Conservation (phyloP, 306 rosid species). For the Senna tora region DNA sequence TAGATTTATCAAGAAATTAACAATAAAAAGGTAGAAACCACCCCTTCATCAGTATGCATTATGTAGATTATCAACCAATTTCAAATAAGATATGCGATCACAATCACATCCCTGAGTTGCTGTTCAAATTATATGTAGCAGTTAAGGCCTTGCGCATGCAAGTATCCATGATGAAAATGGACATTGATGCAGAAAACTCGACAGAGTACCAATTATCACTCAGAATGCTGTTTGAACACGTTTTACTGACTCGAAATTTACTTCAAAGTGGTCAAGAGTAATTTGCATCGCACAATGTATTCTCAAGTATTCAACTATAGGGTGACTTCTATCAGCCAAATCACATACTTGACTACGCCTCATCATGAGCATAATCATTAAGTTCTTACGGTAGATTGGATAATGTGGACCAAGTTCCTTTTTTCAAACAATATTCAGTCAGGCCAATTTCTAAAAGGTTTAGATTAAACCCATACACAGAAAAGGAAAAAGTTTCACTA, state of each 20-base stretch:
- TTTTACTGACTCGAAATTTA: neutral
- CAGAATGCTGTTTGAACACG: neutral
- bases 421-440: neutral
- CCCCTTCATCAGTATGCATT: constrained; percentile 13
- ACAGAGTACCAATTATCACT: neutral
- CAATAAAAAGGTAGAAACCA: constrained; percentile 18
- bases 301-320: constrained; percentile 1
- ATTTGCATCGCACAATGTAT: neutral
- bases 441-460: neutral
- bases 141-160: constrained; percentile 1
- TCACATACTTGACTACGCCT: neutral
- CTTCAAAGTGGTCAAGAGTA: constrained; percentile 2
- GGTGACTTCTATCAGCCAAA: constrained; percentile 3
- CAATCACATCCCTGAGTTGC: constrained; percentile 14
- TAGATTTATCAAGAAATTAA: constrained; percentile 23
- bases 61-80: constrained; percentile 18
- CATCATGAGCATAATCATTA: constrained; percentile 17
- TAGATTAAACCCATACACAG: neutral
- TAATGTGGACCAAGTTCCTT: neutral
- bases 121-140: constrained; percentile 8
- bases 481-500: constrained; percentile 7
- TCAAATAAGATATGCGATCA: constrained; percentile 1
- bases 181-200: constrained; percentile 19
- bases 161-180: constrained; percentile 8
- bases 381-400: constrained; percentile 7